Conservation (phyloP, 371 early-diverging fungal species). For the Zychaea mexicana region DNA sequence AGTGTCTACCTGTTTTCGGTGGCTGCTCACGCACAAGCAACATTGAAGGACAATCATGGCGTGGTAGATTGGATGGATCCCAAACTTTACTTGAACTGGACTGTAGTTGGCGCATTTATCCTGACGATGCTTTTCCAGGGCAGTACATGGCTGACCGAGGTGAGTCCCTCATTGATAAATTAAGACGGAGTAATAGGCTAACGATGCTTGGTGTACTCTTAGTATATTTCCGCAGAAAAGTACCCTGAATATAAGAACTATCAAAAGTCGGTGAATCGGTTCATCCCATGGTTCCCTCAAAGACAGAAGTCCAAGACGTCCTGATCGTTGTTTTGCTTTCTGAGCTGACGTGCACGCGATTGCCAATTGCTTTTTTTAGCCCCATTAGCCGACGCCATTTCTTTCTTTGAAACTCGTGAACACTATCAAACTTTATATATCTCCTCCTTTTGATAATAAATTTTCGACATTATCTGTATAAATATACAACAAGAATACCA, state of each 20-base stretch:
- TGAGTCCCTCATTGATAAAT: constrained; percentile 18
- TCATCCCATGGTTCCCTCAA: constrained; percentile 62
- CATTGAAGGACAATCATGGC: constrained; percentile 4
- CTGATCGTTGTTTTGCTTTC: neutral
- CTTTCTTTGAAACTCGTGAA: too few relatives aligned
- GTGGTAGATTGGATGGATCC: neutral
- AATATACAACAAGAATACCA: too few relatives aligned
- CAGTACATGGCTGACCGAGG: constrained; percentile 79
- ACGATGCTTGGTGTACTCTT: neutral
- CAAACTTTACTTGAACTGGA: constrained; percentile 54
- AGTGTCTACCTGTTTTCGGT: constrained; percentile 66
- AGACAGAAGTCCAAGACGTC: neutral
- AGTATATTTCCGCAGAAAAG: constrained; percentile 62
- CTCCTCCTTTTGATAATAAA: too few relatives aligned
- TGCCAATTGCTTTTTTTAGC: neutral
- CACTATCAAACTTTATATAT: too few relatives aligned
- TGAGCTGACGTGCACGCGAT: neutral
- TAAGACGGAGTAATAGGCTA: constrained; percentile 13
- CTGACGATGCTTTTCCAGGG: constrained; percentile 75
- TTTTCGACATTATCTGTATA: too few relatives aligned
- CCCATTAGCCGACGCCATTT: too few relatives aligned
- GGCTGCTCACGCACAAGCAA: constrained; percentile 40
- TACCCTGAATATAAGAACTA: constrained; percentile 79
- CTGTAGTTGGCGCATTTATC: constrained; percentile 54
- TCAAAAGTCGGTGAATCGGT: constrained; percentile 56